phyloP scores from a whole-genome alignment of 345 rosid genomes.

The Trapa incisa region DNA sequence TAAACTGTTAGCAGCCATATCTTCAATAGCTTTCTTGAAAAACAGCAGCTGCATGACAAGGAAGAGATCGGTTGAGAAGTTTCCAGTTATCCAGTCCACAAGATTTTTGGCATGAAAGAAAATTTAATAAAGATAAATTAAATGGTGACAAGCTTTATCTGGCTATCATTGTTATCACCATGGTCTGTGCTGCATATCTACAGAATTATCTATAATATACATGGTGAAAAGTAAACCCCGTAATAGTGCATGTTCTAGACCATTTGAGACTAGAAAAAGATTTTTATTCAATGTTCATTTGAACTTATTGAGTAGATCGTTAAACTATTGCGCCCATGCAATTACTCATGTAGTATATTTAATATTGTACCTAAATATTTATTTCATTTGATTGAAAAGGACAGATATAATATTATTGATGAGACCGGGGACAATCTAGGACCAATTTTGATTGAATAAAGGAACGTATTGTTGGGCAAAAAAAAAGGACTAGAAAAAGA shows the following conservation, averaged over 20 bases:
- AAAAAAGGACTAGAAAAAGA: not conserved
- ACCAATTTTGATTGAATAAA: no score
- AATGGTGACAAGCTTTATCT: not conserved
- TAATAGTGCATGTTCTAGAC: not conserved
- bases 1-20: conserved; percentile 78
- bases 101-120: not conserved
- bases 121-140: not conserved
- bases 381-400: no score
- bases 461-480: no score
- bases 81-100: not conserved
- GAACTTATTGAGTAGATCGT: no score
- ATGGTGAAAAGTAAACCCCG: not conserved
- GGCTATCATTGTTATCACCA: not conserved
- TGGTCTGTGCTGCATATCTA: not conserved
- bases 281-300: no score
- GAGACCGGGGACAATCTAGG: no score
- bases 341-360: no score
- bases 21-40: conserved; percentile 50
- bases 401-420: no score
- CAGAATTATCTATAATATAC: not conserved
- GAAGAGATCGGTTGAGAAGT: conserved; percentile 5
- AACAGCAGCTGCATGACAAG: conserved; percentile 31
- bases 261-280: not conserved
- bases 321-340: no score
- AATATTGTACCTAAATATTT: no score